These are phyloP conservation scores for Hyphodiscus sp. DNA, from an alignment of 2,329 filamentous ascomycete species.

Conservation along the genomic window DNA sequence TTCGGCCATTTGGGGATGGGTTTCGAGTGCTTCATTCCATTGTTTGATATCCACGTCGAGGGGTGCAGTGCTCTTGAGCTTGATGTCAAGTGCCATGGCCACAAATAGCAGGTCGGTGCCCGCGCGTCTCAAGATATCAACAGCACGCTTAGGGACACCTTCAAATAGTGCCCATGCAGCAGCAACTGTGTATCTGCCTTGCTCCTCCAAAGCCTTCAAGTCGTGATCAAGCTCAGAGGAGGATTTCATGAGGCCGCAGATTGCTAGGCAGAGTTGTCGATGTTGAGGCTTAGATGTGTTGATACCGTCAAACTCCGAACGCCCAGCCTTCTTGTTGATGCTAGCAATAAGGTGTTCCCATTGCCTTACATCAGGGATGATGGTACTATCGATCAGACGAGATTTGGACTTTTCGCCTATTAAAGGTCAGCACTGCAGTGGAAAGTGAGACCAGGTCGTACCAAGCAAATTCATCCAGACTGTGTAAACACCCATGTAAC, in stretches of 20 bases:
- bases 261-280: constrained; percentile 66
- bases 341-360: constrained; percentile 58
- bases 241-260: constrained; percentile 65
- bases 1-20: constrained; percentile 42
- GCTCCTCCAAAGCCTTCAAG: constrained; percentile 39
- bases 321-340: constrained; percentile 55
- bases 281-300: constrained; percentile 61
- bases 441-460: constrained; percentile 22
- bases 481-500: constrained; percentile 66
- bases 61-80: constrained; percentile 42
- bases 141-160: constrained; percentile 60
- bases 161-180: constrained; percentile 71
- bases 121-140: constrained; percentile 62
- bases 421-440: constrained; percentile 1
- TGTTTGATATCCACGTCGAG: constrained; percentile 24
- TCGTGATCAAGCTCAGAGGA: constrained; percentile 38
- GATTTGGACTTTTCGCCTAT: constrained; percentile 42
- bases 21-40: constrained; percentile 26
- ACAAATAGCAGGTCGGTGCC: constrained; percentile 65
- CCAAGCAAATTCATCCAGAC: constrained; percentile 69
- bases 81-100: constrained; percentile 59
- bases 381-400: constrained; percentile 40
- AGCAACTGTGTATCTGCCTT: constrained; percentile 61
- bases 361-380: constrained; percentile 38
- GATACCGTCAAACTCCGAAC: constrained; percentile 58